phyloP scores from a whole-genome alignment of 306 rosid genomes.

The Dryas octopetala region DNA sequence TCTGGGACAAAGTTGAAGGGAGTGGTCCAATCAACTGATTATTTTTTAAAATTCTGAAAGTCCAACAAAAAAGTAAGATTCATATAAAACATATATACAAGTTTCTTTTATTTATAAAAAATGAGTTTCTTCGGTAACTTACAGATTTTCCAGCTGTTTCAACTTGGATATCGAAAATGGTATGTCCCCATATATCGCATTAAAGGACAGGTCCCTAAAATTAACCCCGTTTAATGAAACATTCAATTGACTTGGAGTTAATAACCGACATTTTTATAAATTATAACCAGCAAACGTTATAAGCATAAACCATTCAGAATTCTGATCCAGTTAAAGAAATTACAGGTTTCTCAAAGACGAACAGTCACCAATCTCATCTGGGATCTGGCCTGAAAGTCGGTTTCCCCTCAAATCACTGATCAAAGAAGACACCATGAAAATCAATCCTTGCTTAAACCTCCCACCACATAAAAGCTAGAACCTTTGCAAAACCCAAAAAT shows the following conservation, averaged over 20 bases:
- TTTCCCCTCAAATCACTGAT: constrained; percentile 81
- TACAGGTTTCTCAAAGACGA: constrained; percentile 65
- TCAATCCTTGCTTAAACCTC: neutral
- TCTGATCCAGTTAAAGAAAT: constrained; percentile 19
- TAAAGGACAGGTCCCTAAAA: constrained; percentile 72
- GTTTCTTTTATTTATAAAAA: neutral
- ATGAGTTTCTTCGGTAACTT: constrained; percentile 36
- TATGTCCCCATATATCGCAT: constrained; percentile 83
- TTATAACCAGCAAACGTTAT: neutral
- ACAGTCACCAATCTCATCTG: constrained; percentile 99
- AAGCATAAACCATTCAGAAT: neutral
- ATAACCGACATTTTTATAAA: neutral
- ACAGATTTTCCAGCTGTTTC: constrained; percentile 82
- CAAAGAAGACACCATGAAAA: constrained; percentile 15
- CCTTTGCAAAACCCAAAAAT: neutral
- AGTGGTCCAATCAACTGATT: constrained; percentile 87
- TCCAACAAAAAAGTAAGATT: neutral
- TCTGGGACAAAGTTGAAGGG: constrained; percentile 95
- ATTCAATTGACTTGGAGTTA: neutral
- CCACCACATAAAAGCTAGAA: constrained; percentile 4
- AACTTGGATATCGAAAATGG: constrained; percentile 92
- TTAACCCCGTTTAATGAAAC: neutral
- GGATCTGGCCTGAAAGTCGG: constrained; percentile 90
- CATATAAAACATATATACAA: neutral
- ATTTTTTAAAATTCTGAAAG: constrained; percentile 67